These are phyloP conservation scores for Boletellus emodensis DNA, from an alignment of 768 basidiomycete genomes.

Conservation along the genomic window DNA sequence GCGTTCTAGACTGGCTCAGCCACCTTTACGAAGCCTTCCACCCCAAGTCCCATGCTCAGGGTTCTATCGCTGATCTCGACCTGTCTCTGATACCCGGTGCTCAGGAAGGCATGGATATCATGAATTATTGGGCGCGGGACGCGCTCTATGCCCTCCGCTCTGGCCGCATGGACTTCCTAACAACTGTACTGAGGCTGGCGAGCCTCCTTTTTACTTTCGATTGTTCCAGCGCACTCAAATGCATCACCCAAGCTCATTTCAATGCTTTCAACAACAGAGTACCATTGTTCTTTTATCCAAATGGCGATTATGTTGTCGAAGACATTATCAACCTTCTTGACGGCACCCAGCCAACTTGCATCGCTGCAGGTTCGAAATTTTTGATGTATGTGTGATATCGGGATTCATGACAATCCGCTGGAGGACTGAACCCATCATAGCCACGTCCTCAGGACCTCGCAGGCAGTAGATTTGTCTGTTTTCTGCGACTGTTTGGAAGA, in stretches of 20 bases:
- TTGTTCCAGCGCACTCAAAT: slow-evolving; percentile 27
- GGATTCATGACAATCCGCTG: slow-evolving; percentile 21
- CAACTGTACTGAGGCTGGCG: slow-evolving; percentile 35
- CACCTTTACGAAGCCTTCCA: slow-evolving; percentile 48
- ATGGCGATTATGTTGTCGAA: slow-evolving; percentile 26
- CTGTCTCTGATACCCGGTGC: slow-evolving; percentile 38
- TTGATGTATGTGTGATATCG: slow-evolving; percentile 32
- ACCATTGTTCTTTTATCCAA: slow-evolving; percentile 10
- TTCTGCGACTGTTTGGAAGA: slow-evolving; percentile 52
- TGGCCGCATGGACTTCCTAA: slow-evolving; percentile 24
- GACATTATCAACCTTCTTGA: slow-evolving; percentile 32
- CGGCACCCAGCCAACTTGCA: slow-evolving; percentile 23
- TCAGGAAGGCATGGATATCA: slow-evolving; percentile 31
- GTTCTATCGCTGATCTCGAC: slow-evolving; percentile 37
- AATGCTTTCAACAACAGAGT: slow-evolving; percentile 6
- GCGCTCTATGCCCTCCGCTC: slow-evolving; percentile 37
- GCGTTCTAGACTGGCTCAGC: slow-evolving; percentile 31
- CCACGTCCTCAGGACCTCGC: slow-evolving; percentile 35
- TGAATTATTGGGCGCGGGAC: slow-evolving; percentile 45
- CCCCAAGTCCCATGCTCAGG: slow-evolving; percentile 46
- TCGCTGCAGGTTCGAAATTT: slow-evolving; percentile 37
- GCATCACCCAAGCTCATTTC: slow-evolving; percentile 35
- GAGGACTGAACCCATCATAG: slow-evolving; percentile 27
- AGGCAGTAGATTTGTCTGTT: slow-evolving; percentile 45
- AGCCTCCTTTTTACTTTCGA: slow-evolving; percentile 40